Conservation (phyloP, 2,329 filamentous ascomycete species). For the Pseudopyrenochaeta lycopersici region DNA sequence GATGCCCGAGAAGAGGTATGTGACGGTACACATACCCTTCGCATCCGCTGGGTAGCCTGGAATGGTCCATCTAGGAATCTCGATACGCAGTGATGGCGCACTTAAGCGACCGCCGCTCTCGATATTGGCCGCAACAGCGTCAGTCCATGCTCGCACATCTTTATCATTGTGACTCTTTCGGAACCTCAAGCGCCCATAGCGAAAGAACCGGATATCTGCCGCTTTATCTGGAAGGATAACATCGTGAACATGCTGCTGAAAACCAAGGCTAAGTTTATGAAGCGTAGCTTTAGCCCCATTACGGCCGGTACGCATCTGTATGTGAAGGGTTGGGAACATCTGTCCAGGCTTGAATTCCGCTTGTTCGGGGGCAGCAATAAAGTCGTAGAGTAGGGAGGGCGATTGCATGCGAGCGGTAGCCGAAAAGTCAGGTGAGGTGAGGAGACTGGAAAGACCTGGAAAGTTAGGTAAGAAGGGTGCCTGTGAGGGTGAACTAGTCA, state of each 20-base stretch:
- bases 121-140: constrained; percentile 32
- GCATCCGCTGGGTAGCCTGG: constrained; percentile 17
- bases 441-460: constrained; percentile 32
- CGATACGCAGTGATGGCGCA: constrained; percentile 36
- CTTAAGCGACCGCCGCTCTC: constrained; percentile 37
- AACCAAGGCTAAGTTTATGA: constrained; percentile 28
- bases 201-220: constrained; percentile 39
- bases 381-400: constrained; percentile 34
- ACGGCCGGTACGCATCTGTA: constrained; percentile 30
- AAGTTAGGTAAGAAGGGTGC: constrained; percentile 25
- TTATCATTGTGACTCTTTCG: constrained; percentile 12
- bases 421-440: constrained; percentile 23
- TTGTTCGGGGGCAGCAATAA: constrained; percentile 29
- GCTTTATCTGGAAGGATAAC: constrained; percentile 42
- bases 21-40: constrained; percentile 18
- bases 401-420: constrained; percentile 10
- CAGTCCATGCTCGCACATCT: constrained; percentile 26
- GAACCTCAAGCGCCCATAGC: constrained; percentile 23
- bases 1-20: constrained; percentile 41
- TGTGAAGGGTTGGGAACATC: constrained; percentile 32
- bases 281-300: constrained; percentile 20
- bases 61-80: constrained; percentile 42
- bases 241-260: constrained; percentile 34
- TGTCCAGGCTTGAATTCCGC: constrained; percentile 10
- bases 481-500: neutral